Base-by-base conservation (phyloP, 1,284 basidiomycete species). In the Melampsora abietis-canadensis region DNA sequence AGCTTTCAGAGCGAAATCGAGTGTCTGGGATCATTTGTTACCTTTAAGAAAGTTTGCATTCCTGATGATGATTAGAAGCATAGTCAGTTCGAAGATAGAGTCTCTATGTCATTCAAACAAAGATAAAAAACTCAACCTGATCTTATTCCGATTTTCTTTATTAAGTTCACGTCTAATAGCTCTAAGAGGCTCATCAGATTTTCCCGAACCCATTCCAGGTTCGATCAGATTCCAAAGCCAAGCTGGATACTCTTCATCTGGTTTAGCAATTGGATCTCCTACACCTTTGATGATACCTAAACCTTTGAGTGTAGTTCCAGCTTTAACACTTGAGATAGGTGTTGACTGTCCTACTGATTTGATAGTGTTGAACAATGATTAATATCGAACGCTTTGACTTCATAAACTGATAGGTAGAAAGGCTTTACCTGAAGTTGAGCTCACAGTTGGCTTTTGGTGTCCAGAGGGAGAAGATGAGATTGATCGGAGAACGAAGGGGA, bases 171-270 rank as follows among this genome's bases (percentile, higher is more conserved):
- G 65, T 60, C 44, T 48, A 10, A 74, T 44, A 24, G 63, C 62
- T 19, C 37, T 34, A n/a, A 74, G 27, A 34, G 70, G 62, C 27
- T 61, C 54, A 59, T 74, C 70, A 31, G 51, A 34, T 46, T 64
- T 44, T 44, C 69, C 63, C 47, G 54, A 44, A 8, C 63, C 70
- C 70, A 74, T 74, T n/a, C 64, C 63, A 10, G 70, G 79, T 37
- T 80, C 80, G 10, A 81, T 69, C 30, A 81, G 77, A 47, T 77
- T 79, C 78, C 80, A 82, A 10, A 82, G 77, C 81, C 81, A 82
- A 6, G 76, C 17, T 1, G 81, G 81, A 66, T 82, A 82, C 59
- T 79, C 77, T 37, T 76, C 60, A 72, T 82, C 81, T 21, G 79
- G 78, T 17, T 78, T 77, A 5, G 81, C 81, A 2, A 82, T 76